A percentile compares a stretch with the other conserved stretches of the same genome.
These are phyloP conservation scores for Fusarium buxicola DNA, from an alignment of 2,329 filamentous ascomycete genomes.

Conservation along the genomic window DNA sequence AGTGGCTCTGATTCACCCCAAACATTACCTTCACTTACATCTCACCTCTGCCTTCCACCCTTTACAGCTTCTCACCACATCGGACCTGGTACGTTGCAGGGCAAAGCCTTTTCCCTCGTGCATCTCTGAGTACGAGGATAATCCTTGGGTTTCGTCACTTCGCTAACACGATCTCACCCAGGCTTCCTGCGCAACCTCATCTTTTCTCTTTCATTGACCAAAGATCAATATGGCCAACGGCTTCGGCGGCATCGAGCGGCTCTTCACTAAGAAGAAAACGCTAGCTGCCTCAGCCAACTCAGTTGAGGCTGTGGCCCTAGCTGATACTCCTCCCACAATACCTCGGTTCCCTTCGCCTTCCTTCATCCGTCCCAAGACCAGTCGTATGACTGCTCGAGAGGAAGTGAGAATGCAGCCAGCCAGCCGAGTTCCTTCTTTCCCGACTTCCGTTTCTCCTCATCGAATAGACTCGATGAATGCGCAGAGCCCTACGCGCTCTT, in stretches of 20 bases:
- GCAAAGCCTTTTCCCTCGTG: conserved; percentile 20
- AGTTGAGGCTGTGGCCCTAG: conserved; percentile 38
- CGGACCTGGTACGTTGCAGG: conserved; percentile 34
- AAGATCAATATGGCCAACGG: conserved; percentile 57
- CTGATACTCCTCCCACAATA: conserved; percentile 41
- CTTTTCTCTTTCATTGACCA: conserved; percentile 45
- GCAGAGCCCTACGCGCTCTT: conserved; percentile 24
- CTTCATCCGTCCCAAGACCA: conserved; percentile 66
- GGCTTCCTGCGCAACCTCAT: conserved; percentile 41
- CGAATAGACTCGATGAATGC: conserved; percentile 25
- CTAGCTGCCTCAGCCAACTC: conserved; percentile 42
- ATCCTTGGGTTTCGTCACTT: conserved; percentile 17
- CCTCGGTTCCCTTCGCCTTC: conserved; percentile 63
- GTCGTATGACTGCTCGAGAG: conserved; percentile 68
- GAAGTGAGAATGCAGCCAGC: conserved; percentile 52
- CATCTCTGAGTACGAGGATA: conserved; percentile 19
- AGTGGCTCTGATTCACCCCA: conserved; percentile 38
- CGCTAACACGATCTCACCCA: conserved; percentile 41
- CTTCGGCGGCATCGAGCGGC: conserved; percentile 62
- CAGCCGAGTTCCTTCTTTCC: conserved; percentile 47
- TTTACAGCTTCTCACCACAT: conserved; percentile 12
- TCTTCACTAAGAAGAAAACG: conserved; percentile 61
- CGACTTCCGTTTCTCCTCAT: conserved; percentile 32
- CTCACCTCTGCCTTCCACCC: conserved; percentile 17
- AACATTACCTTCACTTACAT: conserved; percentile 23